Conservation (phyloP, 78 protist genomes). For the Pelomyxa schiedti region DNA sequence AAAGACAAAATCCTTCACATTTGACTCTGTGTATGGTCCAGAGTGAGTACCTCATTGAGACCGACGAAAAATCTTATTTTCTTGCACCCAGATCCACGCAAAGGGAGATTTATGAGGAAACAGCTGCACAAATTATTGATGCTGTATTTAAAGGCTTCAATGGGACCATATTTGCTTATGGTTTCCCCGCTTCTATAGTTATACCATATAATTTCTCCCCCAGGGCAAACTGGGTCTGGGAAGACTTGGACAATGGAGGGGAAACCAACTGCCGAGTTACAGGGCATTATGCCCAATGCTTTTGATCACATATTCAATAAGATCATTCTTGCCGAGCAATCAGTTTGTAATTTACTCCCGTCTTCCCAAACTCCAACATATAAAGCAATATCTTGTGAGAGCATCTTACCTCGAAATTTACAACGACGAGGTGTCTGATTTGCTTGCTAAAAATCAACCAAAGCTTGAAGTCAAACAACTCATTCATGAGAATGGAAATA, state of each 20-base stretch:
- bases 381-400: slow-evolving; percentile 20
- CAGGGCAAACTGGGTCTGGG: no score
- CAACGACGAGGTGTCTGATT: slow-evolving; percentile 48
- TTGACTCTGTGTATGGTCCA: neutral
- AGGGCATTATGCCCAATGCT: slow-evolving; percentile 53
- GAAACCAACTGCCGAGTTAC: slow-evolving; percentile 18
- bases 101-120: slow-evolving; percentile 25
- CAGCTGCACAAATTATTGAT: neutral
- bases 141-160: slow-evolving; percentile 30
- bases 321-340: slow-evolving; percentile 16
- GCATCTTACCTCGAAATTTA: slow-evolving; percentile 50
- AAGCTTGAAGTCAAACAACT: neutral
- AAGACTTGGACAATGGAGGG: slow-evolving; percentile 66
- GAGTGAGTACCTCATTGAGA: neutral
- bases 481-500: no score
- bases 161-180: slow-evolving; percentile 57
- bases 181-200: neutral
- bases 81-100: slow-evolving; percentile 23
- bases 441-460: slow-evolving; percentile 21
- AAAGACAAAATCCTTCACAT: slow-evolving; percentile 7
- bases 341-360: neutral
- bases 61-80: neutral
- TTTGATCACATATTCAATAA: slow-evolving; percentile 43
- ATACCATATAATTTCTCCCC: neutral
- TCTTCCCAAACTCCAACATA: neutral